Conservation (phyloP, 2,329 filamentous ascomycete species). For the Calonectria naviculata region DNA sequence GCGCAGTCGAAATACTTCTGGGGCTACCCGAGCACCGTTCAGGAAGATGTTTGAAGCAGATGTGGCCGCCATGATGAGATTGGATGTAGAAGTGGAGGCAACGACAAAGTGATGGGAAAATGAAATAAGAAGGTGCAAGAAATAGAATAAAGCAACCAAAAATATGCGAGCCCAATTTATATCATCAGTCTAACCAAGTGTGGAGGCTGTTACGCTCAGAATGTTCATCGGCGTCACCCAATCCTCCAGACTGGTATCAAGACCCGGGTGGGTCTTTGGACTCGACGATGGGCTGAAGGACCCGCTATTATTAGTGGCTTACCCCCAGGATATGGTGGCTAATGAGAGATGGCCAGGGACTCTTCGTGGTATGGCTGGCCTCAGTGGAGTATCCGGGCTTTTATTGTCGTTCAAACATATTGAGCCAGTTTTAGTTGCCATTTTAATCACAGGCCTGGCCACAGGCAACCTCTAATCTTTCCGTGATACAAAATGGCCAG, state of each 20-base stretch:
- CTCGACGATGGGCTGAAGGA: not conserved
- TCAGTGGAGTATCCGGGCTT: not conserved
- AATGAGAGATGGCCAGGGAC: not conserved
- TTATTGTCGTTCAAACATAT: not conserved
- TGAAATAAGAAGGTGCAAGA: not conserved
- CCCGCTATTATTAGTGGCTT: not conserved
- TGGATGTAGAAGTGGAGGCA: not conserved
- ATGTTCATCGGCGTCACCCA: not conserved
- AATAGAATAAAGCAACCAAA: not conserved
- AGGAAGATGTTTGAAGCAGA: not conserved
- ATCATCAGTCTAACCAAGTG: not conserved
- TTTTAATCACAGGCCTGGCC: not conserved
- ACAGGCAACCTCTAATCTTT: not conserved
- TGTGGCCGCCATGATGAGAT: not conserved
- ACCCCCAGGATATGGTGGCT: not conserved
- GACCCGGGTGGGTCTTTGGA: not conserved
- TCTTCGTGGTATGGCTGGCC: not conserved
- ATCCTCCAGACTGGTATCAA: too few species aligned
- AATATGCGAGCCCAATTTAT: not conserved
- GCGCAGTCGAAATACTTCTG: slow-evolving; percentile 29
- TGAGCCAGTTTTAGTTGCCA: too few species aligned
- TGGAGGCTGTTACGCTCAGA: not conserved
- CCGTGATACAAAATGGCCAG: not conserved
- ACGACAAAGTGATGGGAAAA: not conserved
- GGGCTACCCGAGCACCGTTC: slow-evolving; percentile 12